Evolutionary conservation across 208 protist genomes (phyloP), one percentile per base, ranked within the genome.

Genomic region (Leishmania turanica): DNA sequence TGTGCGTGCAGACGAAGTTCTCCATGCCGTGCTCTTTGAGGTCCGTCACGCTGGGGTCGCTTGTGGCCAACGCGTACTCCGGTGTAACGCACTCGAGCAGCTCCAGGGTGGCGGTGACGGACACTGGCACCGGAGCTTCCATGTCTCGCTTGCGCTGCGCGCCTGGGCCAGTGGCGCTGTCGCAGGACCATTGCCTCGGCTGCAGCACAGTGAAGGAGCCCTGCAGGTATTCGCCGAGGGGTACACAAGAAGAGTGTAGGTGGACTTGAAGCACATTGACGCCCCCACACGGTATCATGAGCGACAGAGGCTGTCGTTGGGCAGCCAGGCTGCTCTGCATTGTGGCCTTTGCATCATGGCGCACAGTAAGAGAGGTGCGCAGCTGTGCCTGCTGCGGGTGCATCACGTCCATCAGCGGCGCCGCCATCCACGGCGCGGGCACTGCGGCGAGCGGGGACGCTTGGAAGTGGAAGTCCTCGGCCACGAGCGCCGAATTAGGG

Each of bases 171-270:
- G 31, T 27, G 45, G 9, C 56, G n/a, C n/a, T 60, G 45, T 64
- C 62, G 15, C 24, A 6, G 9, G 17, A 34, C 49, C 31, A 17
- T 42, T 74, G 73, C 45, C 66, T 31, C 13, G 76, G n/a, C 45
- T 72, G 62, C 17, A 79, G 70, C 31, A 87, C 69, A 1, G 81
- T 69, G 71, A 94, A 85, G 27, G 76, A 69, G 62, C 88, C 90
- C 40, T 83, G 78, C 58, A 94, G 68, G 31, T 86, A 84, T 60
- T 78, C 80, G 53, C 90, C 88, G 66, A 92, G 80, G 11, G 77
- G 60, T 0, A 90, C 81, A 17, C 84, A 88, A 31, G 84, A 89
- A 34, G 88, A 90, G 11, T 42, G 53, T 47, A 93, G 51, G 19
- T 72, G 74, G 31, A 90, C 83, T 65, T 74, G 84, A 47, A 90